phyloP scores from a whole-genome alignment of 371 early-diverging fungal species.

The Gilbertella persicaria region DNA sequence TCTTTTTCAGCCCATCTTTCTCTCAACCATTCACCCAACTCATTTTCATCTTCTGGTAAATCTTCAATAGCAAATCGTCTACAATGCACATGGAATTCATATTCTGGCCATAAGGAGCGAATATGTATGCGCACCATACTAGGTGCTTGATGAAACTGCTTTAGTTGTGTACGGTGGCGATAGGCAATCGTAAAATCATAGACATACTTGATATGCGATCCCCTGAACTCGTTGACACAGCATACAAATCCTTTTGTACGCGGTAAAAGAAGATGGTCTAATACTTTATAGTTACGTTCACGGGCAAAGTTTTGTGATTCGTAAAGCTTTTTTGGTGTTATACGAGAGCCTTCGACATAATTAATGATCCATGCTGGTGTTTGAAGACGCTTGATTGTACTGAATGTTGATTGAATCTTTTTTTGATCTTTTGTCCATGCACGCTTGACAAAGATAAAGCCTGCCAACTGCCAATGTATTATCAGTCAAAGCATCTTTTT shows the following conservation, averaged over 20 bases:
- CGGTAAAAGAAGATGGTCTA: conserved; percentile 76
- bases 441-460: conserved; percentile 69
- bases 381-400: conserved; percentile 51
- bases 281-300: conserved; percentile 55
- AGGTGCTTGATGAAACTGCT: conserved; percentile 56
- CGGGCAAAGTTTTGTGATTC: conserved; percentile 67
- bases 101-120: conserved; percentile 55
- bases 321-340: conserved; percentile 59
- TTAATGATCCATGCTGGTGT: conserved; percentile 77
- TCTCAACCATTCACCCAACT: conserved; percentile 61
- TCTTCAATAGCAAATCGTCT: conserved; percentile 58
- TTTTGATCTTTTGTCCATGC: conserved; percentile 69
- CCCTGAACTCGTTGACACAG: conserved; percentile 61
- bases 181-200: conserved; percentile 75
- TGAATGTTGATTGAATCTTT: conserved; percentile 63
- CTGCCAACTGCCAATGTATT: conserved; percentile 70
- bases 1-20: conserved; percentile 70
- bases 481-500: no score
- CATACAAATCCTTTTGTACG: conserved; percentile 81
- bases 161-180: conserved; percentile 31
- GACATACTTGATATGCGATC: conserved; percentile 66
- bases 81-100: conserved; percentile 72
- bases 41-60: conserved; percentile 60
- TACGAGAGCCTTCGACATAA: conserved; percentile 74
- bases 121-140: conserved; percentile 63